A percentile compares a stretch with the other conserved stretches of the same genome.
Conservation (phyloP, 129 eudicot genomes). For the Tagetes patula region DNA sequence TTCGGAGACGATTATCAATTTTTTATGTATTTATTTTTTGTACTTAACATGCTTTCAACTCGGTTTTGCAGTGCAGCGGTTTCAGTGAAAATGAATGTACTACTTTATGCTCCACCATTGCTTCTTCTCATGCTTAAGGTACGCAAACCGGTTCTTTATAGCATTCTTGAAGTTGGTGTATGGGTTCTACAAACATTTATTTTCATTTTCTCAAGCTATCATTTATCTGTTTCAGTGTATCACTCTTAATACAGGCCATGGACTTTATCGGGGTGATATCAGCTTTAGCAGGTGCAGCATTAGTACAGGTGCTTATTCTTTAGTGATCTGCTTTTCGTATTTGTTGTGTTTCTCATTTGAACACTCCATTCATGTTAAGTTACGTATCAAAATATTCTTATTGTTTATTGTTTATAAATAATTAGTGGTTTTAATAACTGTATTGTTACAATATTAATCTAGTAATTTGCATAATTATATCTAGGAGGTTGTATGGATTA, state of each 20-base stretch:
- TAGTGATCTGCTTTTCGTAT: background rate
- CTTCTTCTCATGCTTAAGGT: conserved; percentile 90
- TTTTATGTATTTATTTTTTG: background rate
- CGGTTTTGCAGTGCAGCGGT: conserved; percentile 75
- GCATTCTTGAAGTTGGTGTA: conserved; percentile 1
- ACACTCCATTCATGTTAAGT: background rate
- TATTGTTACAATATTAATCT: background rate
- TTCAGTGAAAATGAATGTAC: conserved; percentile 96
- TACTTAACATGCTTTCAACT: background rate
- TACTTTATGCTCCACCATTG: conserved; percentile 89
- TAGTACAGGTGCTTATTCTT: conserved; percentile 74
- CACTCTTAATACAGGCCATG: conserved; percentile 65
- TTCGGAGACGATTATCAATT: background rate
- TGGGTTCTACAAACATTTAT: background rate
- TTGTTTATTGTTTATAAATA: no score
- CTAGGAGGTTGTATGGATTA: background rate
- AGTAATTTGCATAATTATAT: background rate
- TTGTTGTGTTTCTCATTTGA: conserved; percentile 2
- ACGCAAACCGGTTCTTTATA: background rate
- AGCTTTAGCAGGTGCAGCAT: conserved; percentile 84
- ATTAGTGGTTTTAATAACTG: background rate
- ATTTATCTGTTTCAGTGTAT: conserved; percentile 22
- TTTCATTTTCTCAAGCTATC: conserved; percentile 24
- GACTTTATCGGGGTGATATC: conserved; percentile 61
- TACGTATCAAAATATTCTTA: background rate